phyloP scores from a whole-genome alignment of 495 filamentous ascomycete species.

The Daldinia concentrica region DNA sequence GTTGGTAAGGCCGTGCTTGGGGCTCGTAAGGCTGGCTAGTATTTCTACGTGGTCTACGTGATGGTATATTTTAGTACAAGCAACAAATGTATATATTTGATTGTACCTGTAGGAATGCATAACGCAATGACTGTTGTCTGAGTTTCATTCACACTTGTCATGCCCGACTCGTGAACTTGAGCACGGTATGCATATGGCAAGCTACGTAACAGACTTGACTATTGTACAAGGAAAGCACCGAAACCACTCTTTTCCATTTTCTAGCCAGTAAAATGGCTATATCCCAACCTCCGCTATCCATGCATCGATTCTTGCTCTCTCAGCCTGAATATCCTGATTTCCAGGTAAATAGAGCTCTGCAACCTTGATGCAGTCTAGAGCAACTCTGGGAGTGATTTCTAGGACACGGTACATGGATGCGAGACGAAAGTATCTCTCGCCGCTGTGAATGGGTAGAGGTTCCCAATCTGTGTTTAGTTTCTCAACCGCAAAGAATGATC shows the following conservation, averaged over 20 bases:
- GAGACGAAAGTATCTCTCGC: not conserved
- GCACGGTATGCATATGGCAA: not conserved
- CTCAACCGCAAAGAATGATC: not conserved
- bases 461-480: not conserved
- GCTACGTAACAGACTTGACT: not conserved
- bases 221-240: not conserved
- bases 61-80: no score
- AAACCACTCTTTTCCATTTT: not conserved
- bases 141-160: not conserved
- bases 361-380: not conserved
- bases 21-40: conserved; percentile 48
- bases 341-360: not conserved
- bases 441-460: not conserved
- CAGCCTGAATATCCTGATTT: not conserved
- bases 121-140: not conserved
- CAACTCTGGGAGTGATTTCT: not conserved
- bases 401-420: not conserved
- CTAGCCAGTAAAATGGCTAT: not conserved
- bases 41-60: not conserved
- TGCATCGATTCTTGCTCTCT: not conserved
- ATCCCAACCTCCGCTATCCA: not conserved
- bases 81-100: not conserved
- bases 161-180: not conserved
- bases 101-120: not conserved
- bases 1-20: conserved; percentile 82